Conservation (phyloP, 202 grass and related monocot species). For the Panicum virgatum region DNA sequence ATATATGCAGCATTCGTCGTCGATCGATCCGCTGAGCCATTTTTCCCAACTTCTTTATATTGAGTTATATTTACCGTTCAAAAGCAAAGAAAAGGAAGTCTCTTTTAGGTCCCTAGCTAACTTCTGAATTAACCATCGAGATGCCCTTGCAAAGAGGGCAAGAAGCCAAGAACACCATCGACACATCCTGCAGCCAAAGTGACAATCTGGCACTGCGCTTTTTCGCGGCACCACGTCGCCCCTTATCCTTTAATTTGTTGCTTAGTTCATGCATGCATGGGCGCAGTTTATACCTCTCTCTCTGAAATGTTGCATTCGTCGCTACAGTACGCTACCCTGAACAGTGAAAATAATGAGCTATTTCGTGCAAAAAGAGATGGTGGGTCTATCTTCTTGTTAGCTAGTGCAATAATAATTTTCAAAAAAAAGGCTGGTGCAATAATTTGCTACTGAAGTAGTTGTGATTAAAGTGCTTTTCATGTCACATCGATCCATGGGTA, state of each 20-base stretch:
- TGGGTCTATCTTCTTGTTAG: neutral
- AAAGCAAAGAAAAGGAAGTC: neutral
- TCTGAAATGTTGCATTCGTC: neutral
- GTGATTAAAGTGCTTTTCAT: neutral
- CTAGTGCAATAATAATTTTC: no score
- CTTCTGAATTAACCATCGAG: no score
- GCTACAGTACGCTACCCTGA: neutral
- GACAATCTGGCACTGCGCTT: neutral
- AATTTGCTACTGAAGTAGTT: neutral
- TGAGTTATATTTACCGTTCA: neutral
- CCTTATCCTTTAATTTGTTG: neutral
- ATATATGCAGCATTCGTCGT: no score
- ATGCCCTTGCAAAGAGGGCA: neutral
- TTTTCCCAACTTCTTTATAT: neutral
- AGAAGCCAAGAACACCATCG: neutral
- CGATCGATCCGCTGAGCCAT: neutral
- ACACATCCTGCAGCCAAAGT: neutral
- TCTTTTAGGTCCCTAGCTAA: no score
- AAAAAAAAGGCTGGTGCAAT: no score
- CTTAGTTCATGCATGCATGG: neutral
- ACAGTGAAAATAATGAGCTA: neutral
- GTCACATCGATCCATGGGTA: neutral
- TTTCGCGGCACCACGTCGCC: conserved; percentile 23
- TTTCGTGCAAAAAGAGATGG: no score
- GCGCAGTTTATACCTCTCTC: neutral